Conservation (phyloP, 805 yeast species). For the Debaryomyces hansenii region DNA sequence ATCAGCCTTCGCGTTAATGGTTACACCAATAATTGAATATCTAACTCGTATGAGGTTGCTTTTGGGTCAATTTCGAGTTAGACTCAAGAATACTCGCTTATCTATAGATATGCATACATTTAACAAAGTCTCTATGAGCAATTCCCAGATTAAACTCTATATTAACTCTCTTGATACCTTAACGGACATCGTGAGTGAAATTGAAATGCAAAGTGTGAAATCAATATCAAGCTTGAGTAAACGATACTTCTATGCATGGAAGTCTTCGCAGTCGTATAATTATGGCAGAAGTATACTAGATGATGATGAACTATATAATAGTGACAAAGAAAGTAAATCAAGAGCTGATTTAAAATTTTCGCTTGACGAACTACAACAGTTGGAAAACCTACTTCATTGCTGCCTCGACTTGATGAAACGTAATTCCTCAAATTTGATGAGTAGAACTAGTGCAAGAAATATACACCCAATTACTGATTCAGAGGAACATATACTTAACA, state of each 20-base stretch:
- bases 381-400: too few relatives aligned
- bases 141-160: neutral
- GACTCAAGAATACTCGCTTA: neutral
- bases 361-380: neutral
- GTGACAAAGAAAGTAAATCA: neutral
- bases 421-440: too few relatives aligned
- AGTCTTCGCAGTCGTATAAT: neutral
- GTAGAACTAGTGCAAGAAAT: too few relatives aligned
- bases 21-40: neutral
- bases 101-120: neutral
- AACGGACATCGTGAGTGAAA: neutral
- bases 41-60: neutral
- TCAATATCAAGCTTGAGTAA: neutral
- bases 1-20: neutral
- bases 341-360: neutral
- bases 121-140: neutral
- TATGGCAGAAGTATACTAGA: constrained; percentile 1
- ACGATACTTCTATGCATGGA: neutral
- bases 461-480: too few relatives aligned
- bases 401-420: too few relatives aligned
- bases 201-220: neutral
- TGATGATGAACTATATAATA: neutral
- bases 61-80: neutral
- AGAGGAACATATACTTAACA: neutral
- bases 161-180: neutral